These are phyloP conservation scores for Maudiozyma barnettii DNA, from an alignment of 805 yeast genomes.

Conservation along the genomic window DNA sequence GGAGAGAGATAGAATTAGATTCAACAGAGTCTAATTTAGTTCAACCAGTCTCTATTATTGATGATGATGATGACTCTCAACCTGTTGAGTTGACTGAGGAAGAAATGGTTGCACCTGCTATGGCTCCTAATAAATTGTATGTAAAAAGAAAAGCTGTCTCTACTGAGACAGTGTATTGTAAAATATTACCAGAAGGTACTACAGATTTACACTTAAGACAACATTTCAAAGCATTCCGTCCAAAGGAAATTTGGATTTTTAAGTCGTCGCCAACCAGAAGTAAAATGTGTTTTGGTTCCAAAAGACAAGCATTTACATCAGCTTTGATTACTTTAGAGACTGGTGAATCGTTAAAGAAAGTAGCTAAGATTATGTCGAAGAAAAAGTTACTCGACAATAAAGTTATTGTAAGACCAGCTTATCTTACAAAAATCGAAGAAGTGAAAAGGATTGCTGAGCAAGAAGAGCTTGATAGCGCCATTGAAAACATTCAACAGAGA, in stretches of 20 bases:
- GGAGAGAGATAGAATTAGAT: not conserved
- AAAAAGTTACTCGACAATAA: slow-evolving; percentile 32
- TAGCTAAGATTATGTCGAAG: slow-evolving; percentile 33
- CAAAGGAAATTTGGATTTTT: slow-evolving; percentile 40
- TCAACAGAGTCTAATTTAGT: not conserved
- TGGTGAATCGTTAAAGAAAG: slow-evolving; percentile 35
- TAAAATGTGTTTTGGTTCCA: slow-evolving; percentile 3
- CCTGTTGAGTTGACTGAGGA: not conserved
- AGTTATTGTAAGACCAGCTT: slow-evolving; percentile 34
- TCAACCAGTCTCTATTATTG: not conserved
- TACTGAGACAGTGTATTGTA: slow-evolving; percentile 38
- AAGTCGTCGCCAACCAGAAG: slow-evolving; percentile 14
- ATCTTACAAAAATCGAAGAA: slow-evolving; percentile 35
- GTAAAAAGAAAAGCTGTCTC: slow-evolving; percentile 23
- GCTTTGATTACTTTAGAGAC: slow-evolving; percentile 44
- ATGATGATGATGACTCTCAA: not conserved
- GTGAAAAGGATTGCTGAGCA: slow-evolving; percentile 31
- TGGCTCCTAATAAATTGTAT: not conserved
- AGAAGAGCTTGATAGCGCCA: not conserved
- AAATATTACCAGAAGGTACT: slow-evolving; percentile 31
- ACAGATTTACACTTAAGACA: slow-evolving; percentile 38
- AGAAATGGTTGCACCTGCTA: not conserved
- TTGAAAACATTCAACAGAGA: not conserved
- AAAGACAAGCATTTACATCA: slow-evolving; percentile 26
- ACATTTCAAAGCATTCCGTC: slow-evolving; percentile 36